These are phyloP conservation scores for Euphorbia tirucalli DNA, from an alignment of 345 rosid species.

Conservation along the genomic window DNA sequence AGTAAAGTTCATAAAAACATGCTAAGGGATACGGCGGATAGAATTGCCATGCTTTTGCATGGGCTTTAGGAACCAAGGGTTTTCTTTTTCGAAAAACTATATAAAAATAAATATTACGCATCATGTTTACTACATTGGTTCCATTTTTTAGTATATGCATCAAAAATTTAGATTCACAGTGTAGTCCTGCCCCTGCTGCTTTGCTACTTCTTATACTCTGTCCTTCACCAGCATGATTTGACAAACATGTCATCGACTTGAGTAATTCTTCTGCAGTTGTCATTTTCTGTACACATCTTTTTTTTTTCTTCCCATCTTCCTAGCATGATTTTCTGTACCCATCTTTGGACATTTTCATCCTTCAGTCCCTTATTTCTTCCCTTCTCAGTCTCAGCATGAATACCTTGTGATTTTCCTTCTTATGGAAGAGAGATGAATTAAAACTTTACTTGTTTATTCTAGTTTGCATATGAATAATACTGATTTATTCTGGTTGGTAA, in stretches of 20 bases:
- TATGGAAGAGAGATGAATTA: neutral
- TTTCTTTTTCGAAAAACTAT: neutral
- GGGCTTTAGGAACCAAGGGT: neutral
- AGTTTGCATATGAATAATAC: neutral
- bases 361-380: neutral
- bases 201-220: neutral
- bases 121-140: neutral
- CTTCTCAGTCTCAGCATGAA: neutral
- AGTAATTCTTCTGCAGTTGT: neutral
- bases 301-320: neutral
- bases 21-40: neutral
- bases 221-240: neutral
- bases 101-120: too few species aligned
- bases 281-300: neutral
- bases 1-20: neutral
- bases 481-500: neutral
- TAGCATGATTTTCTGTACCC: neutral
- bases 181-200: neutral
- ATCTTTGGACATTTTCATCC: neutral
- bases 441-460: neutral
- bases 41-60: neutral
- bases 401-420: neutral
- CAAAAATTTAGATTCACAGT: neutral
- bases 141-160: neutral
- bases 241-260: neutral